phyloP scores from a whole-genome alignment of 352 stramenopile genomes.

The Pythium apleroticum region DNA sequence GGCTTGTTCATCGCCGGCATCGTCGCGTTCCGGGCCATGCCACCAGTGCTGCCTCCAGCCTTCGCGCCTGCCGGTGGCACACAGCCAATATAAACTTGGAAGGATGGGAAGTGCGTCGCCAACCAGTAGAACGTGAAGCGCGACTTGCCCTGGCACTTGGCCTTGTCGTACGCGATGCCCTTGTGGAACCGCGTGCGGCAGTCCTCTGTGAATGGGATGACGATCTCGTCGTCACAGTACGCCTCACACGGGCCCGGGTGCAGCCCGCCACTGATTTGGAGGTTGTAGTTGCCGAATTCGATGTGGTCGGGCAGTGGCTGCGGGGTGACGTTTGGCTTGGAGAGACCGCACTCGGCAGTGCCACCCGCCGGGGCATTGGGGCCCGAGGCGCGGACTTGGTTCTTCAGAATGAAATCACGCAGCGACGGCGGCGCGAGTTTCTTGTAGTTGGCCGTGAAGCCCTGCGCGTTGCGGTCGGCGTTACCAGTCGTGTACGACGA shows the following conservation, averaged over 20 bases:
- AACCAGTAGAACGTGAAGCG: conserved; percentile 56
- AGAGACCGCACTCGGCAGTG: conserved; percentile 17
- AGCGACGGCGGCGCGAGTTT: conserved; percentile 7
- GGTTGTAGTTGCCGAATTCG: conserved; percentile 15
- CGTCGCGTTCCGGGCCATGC: no score
- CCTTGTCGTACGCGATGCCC: conserved; percentile 38
- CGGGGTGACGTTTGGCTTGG: conserved; percentile 2
- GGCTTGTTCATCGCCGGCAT: no score
- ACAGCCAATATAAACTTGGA: conserved; percentile 49
- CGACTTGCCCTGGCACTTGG: conserved; percentile 38
- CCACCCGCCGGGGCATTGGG: neutral
- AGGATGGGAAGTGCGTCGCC: conserved; percentile 40
- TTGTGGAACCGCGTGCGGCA: conserved; percentile 24
- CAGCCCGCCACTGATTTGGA: neutral
- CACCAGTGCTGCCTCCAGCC: no score
- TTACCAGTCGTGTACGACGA: conserved; percentile 28
- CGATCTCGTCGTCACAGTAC: conserved; percentile 46
- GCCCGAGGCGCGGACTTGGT: neutral
- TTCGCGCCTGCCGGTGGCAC: neutral
- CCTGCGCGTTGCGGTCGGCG: conserved; percentile 15
- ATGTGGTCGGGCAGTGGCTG: conserved; percentile 16
- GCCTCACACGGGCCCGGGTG: conserved; percentile 44
- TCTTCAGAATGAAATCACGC: conserved; percentile 19
- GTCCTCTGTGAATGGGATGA: conserved; percentile 35
- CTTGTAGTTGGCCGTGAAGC: conserved; percentile 20